phyloP scores from a whole-genome alignment of 768 basidiomycete genomes.

The Hemileccinum impolitum region DNA sequence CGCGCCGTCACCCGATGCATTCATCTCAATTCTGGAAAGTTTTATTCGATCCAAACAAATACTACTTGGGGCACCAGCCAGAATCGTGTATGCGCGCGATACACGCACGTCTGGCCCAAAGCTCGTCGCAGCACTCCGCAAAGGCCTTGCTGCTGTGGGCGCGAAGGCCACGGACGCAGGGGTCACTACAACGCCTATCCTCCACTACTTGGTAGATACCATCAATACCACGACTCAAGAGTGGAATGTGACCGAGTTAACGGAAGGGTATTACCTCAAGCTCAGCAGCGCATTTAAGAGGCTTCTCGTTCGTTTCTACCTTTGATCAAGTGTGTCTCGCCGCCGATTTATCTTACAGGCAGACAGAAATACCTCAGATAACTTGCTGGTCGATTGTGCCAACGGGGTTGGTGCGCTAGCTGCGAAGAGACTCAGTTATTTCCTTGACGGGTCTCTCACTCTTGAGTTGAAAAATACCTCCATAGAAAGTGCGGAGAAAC shows the following conservation, averaged over 20 bases:
- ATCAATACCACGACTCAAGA: conserved; percentile 84
- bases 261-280: conserved; percentile 82
- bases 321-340: not conserved
- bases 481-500: conserved; percentile 58
- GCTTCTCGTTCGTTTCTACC: conserved; percentile 63
- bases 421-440: conserved; percentile 55
- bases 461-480: conserved; percentile 69
- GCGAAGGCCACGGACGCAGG: conserved; percentile 72
- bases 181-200: conserved; percentile 88
- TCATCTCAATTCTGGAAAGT: conserved; percentile 59
- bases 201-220: conserved; percentile 91
- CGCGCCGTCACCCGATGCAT: conserved; percentile 67
- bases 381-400: conserved; percentile 92
- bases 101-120: conserved; percentile 84
- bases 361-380: conserved; percentile 51
- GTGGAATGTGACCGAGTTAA: conserved; percentile 75
- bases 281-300: conserved; percentile 80
- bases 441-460: conserved; percentile 58
- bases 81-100: conserved; percentile 89
- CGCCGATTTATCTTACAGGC: conserved; percentile 38
- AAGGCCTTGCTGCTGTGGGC: conserved; percentile 74
- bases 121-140: conserved; percentile 74
- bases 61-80: conserved; percentile 72
- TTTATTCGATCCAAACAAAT: conserved; percentile 68
- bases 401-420: conserved; percentile 91